phyloP scores from a whole-genome alignment of 306 rosid species.

The Ziziphus jujuba region DNA sequence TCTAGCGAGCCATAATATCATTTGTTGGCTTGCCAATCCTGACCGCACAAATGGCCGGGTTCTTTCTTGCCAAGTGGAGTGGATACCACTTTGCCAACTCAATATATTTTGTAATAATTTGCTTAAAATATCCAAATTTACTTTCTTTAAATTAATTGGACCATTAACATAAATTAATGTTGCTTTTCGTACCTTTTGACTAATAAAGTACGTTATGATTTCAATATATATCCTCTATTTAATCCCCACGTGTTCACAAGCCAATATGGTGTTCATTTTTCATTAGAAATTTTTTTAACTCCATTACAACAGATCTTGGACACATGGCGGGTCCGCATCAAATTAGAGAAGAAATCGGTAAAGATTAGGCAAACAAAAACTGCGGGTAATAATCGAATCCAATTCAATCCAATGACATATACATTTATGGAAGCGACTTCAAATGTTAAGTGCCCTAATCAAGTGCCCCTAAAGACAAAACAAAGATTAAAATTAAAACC shows the following conservation, averaged over 20 bases:
- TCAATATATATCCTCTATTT: neutral
- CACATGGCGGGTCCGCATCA: constrained; percentile 34
- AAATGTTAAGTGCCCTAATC: constrained; percentile 2
- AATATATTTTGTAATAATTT: neutral
- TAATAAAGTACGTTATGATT: neutral
- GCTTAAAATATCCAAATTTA: neutral
- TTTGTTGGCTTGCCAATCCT: constrained; percentile 1
- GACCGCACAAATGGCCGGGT: constrained; percentile 4
- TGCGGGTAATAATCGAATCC: constrained; percentile 9
- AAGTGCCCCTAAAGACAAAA: constrained; percentile 4
- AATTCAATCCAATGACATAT: neutral
- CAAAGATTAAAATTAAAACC: too few species aligned
- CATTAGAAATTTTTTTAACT: too few species aligned
- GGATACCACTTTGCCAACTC: neutral
- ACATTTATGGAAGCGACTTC: neutral
- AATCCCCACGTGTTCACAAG: neutral
- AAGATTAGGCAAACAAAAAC: constrained; percentile 2
- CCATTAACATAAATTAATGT: neutral
- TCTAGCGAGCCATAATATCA: neutral
- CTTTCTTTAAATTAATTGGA: neutral
- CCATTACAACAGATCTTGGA: constrained; percentile 12
- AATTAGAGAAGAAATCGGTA: constrained; percentile 33
- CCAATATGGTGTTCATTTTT: neutral
- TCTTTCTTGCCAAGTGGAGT: constrained; percentile 1
- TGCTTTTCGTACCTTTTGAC: constrained; percentile 15